Evolutionary conservation across 495 filamentous ascomycete species (phyloP).

Genomic region (Aspergillus saccharolyticus): DNA sequence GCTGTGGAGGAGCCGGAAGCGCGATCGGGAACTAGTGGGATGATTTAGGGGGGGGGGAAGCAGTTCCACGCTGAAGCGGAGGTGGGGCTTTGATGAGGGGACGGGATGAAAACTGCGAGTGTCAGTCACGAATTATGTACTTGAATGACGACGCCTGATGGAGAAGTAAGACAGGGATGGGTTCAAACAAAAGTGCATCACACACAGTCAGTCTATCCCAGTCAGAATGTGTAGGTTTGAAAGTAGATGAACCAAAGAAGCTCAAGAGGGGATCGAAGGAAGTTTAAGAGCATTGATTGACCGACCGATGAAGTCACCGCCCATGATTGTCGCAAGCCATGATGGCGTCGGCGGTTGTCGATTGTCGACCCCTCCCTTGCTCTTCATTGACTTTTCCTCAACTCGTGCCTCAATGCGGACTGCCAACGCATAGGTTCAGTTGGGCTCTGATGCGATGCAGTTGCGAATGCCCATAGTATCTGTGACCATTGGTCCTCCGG

Average conservation of each 20-base stretch:
- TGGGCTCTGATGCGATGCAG: no score
- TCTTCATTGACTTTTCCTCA: no score
- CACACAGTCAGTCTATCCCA: not conserved
- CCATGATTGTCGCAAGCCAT: no score
- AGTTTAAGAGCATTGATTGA: conserved; percentile 4
- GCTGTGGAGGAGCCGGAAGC: conserved; percentile 4
- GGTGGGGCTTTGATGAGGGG: not conserved
- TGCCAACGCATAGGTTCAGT: no score
- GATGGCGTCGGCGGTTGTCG: no score
- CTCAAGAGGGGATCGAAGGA: not conserved
- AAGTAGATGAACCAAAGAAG: not conserved
- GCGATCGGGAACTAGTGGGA: conserved; percentile 1
- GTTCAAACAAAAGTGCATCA: not conserved
- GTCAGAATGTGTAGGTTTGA: not conserved
- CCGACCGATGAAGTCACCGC: conserved; percentile 13
- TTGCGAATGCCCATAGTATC: no score
- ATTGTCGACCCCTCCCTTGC: no score
- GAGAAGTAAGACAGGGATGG: not conserved
- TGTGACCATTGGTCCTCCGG: no score
- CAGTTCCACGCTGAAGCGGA: conserved; percentile 1
- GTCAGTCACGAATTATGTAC: not conserved
- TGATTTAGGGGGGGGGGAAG: not conserved
- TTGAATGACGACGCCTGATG: not conserved
- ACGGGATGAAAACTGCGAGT: not conserved
- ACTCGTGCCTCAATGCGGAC: no score